Percentiles rank a stretch among this genome's conserved stretches.
Evolutionary conservation across 768 basidiomycete genomes (phyloP).

Genomic region (Psilocybe cubensis): DNA sequence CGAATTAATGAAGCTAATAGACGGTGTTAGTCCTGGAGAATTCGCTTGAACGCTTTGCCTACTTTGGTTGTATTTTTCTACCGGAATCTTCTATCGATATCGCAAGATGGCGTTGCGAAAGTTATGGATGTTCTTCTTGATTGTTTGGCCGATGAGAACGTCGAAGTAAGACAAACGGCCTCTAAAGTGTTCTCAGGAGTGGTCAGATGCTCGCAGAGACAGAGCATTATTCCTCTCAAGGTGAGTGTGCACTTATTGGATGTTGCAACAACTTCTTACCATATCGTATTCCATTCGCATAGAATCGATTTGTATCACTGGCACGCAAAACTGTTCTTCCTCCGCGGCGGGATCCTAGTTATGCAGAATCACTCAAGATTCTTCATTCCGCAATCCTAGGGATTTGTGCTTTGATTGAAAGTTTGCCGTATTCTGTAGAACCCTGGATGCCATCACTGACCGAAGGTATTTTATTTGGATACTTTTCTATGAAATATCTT

Average conservation of each 20-base stretch:
- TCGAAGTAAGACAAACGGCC: constrained; percentile 92
- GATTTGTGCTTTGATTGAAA: constrained; percentile 87
- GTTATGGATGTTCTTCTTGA: constrained; percentile 85
- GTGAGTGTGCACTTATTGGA: constrained; percentile 39
- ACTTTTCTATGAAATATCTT: neutral
- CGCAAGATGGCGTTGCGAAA: constrained; percentile 63
- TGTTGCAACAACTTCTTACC: neutral
- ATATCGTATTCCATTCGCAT: neutral
- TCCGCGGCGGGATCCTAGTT: constrained; percentile 65
- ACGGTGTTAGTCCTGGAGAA: constrained; percentile 79
- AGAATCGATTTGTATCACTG: constrained; percentile 83
- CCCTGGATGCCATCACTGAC: constrained; percentile 86
- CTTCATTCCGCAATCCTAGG: constrained; percentile 92
- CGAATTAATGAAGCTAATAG: constrained; percentile 4
- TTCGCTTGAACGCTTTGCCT: constrained; percentile 86
- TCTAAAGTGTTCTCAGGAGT: constrained; percentile 86
- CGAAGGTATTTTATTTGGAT: constrained; percentile 52
- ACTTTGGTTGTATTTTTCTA: constrained; percentile 91
- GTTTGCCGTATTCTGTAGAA: constrained; percentile 94
- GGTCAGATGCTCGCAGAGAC: constrained; percentile 87
- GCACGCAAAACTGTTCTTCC: constrained; percentile 69
- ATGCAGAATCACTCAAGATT: constrained; percentile 71
- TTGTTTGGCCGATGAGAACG: constrained; percentile 87
- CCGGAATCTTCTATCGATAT: constrained; percentile 80
- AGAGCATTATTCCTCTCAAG: constrained; percentile 84